Percentiles rank a stretch among this genome's conserved stretches.
These are phyloP conservation scores for Dactylellina haptotyla DNA, from an alignment of 2,329 filamentous ascomycete species.

Conservation along the genomic window DNA sequence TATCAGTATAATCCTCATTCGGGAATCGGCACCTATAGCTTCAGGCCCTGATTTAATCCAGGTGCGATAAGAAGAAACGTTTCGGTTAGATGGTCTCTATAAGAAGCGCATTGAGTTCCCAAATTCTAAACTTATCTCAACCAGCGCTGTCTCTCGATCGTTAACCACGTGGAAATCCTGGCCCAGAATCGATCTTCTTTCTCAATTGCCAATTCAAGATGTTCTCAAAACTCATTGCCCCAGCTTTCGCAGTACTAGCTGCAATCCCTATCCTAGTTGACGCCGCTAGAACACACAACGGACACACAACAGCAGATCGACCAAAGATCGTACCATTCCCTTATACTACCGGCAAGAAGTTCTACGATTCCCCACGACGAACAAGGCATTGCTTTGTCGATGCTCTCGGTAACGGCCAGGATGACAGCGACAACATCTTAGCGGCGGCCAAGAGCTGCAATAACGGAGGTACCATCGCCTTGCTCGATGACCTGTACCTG, in stretches of 20 bases:
- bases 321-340: slow-evolving; percentile 16
- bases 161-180: not conserved
- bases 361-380: slow-evolving; percentile 4
- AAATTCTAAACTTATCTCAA: not conserved
- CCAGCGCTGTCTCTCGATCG: not conserved
- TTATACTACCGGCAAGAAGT: slow-evolving; percentile 19
- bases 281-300: slow-evolving; percentile 29
- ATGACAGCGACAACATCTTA: slow-evolving; percentile 67
- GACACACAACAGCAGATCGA: slow-evolving; percentile 12
- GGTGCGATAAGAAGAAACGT: not conserved
- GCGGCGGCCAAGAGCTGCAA: slow-evolving; percentile 70
- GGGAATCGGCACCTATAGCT: too few relatives aligned
- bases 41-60: too few relatives aligned
- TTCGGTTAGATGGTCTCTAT: not conserved
- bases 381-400: slow-evolving; percentile 28
- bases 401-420: slow-evolving; percentile 56
- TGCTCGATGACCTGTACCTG: too few relatives aligned
- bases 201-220: slow-evolving; percentile 1
- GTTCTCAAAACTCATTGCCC: slow-evolving; percentile 17
- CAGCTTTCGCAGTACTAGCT: not conserved
- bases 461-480: slow-evolving; percentile 71
- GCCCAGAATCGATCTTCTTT: not conserved
- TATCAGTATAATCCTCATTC: too few relatives aligned
- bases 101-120: not conserved
- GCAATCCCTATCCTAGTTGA: not conserved